Conservation (phyloP, 345 rosid genomes). For the Eucalyptus microcorys region DNA sequence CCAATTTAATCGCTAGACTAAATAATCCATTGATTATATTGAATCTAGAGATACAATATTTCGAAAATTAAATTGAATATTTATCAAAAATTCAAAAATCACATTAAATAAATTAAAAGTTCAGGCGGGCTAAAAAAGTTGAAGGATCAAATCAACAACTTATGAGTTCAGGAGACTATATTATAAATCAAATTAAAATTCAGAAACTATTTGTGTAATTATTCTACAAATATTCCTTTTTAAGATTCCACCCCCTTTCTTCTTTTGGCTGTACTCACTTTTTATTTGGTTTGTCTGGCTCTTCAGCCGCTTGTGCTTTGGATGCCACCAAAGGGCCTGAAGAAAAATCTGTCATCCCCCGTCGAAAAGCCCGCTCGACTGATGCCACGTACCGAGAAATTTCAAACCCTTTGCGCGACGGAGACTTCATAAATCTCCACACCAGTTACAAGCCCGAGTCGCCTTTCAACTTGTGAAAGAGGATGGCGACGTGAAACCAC, state of each 20-base stretch:
- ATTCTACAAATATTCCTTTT: not conserved
- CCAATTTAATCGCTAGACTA: no score
- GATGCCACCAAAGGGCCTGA: not conserved
- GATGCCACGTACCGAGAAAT: not conserved
- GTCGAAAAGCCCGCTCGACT: not conserved
- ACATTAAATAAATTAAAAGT: accelerated
- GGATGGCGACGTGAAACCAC: not conserved
- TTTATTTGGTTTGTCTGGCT: not conserved
- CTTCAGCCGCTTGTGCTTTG: not conserved
- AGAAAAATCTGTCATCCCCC: not conserved
- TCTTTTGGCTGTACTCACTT: no score
- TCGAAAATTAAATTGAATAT: accelerated
- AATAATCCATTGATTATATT: no score
- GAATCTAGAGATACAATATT: no score
- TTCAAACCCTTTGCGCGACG: not conserved
- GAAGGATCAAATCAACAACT: accelerated
- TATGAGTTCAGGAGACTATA: accelerated
- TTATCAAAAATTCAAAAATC: accelerated
- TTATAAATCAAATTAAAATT: no score
- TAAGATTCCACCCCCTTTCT: not conserved
- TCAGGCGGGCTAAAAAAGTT: accelerated
- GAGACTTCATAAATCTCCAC: not conserved
- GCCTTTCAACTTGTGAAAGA: not conserved
- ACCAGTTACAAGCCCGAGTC: not conserved
- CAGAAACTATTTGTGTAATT: no score